Evolutionary conservation across 306 rosid species (phyloP), one percentile per base, ranked within the genome.

Genomic region (Amphicarpaea edgeworthii): DNA sequence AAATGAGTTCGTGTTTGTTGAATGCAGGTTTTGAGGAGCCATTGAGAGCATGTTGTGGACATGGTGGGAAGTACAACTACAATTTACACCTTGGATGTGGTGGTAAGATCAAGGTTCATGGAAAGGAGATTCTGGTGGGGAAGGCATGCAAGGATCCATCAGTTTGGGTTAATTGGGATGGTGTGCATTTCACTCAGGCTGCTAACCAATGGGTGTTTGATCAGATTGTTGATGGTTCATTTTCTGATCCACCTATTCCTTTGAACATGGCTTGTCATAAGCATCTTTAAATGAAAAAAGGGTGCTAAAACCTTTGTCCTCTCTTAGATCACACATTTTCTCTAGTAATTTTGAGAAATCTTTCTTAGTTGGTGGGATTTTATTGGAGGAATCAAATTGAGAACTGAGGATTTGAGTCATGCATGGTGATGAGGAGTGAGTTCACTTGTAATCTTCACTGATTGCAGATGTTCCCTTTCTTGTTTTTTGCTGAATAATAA

Each of bases 31-130:
- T 94, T 71, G 46, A 73, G 83, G 67, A 82, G 28, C 87, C 97
- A 0, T 26, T 94, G 42, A 83, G 85, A 68, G 90, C 97, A 15
- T 94, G 98, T 34, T 94, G 98, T 77, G 94, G 97, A 2, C 94
- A 94, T 32, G 97, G 97, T 54, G 97, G 94, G 37, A 87, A 86
- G 78, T 88, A 88, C 68, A 94, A 94, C 73, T 88, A 66, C 83
- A 91, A 88, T 16, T 0, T 46, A 50, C 49, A 85, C 5, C 20
- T 54, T 19, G 91, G 89, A 45, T 94, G 98, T 75, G 98, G 97
- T 21, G 80, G 72, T 21, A 88, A 79, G 87, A 77, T 57, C 8
- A 55, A n/a, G 42, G 19, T 84, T 49, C 40, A 85, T 38, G 97
- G 90, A 1, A 87, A 73, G 57, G 87, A 90, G 65, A 82, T 83